phyloP scores from a whole-genome alignment of 1,284 basidiomycete species.

The Volvariella volvacea region DNA sequence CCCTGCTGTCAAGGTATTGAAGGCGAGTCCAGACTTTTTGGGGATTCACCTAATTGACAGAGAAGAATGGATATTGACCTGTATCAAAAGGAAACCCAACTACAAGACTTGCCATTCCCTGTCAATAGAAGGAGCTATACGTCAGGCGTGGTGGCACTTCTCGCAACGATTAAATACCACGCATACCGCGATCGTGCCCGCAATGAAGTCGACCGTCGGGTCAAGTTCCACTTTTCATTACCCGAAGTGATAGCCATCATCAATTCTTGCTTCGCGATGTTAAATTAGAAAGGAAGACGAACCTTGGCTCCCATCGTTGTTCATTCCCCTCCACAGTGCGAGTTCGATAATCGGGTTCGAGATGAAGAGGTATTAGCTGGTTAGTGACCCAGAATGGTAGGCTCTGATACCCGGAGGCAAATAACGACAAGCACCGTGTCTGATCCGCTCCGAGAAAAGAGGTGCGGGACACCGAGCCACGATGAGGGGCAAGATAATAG shows the following conservation, averaged over 20 bases:
- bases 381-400: too few species aligned
- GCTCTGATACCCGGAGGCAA: not conserved
- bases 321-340: conserved; percentile 7
- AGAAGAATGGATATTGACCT: conserved; percentile 27
- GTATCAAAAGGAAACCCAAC: conserved; percentile 75
- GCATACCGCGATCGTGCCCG: conserved; percentile 61
- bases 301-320: conserved; percentile 10
- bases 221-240: conserved; percentile 22
- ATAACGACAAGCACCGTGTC: not conserved
- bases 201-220: conserved; percentile 61
- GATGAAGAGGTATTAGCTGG: too few species aligned
- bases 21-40: conserved; percentile 1
- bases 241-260: too few species aligned
- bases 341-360: too few species aligned
- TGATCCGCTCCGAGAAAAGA: too few species aligned
- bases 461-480: too few species aligned
- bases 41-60: not conserved
- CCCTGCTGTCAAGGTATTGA: not conserved
- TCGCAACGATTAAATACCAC: too few species aligned
- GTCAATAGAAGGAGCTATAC: not conserved
- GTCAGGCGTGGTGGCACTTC: too few species aligned
- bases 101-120: conserved; percentile 57
- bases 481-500: too few species aligned
- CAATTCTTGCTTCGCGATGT: not conserved
- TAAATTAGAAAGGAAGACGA: not conserved